A percentile compares a stretch with the other conserved stretches of the same genome.
Conservation (phyloP, 495 filamentous ascomycete species). For the Hypoxylon trugodes region DNA sequence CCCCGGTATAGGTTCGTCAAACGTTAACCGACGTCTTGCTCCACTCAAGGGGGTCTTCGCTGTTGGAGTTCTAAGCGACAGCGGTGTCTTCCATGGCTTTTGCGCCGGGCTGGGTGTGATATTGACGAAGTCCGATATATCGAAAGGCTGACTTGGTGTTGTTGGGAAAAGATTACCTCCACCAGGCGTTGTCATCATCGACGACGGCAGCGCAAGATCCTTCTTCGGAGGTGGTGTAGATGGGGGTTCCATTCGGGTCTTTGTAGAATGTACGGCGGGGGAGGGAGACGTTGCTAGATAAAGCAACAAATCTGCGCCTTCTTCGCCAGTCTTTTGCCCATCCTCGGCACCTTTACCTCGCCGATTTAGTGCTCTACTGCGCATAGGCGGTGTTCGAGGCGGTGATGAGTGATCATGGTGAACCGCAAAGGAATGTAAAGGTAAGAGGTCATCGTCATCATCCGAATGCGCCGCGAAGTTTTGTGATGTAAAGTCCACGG, state of each 20-base stretch:
- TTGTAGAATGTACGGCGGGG: slow-evolving; percentile 63
- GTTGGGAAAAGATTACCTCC: slow-evolving; percentile 67
- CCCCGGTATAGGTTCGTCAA: slow-evolving; percentile 49
- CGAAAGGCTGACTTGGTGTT: slow-evolving; percentile 76
- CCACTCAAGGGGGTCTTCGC: slow-evolving; percentile 54
- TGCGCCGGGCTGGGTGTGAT: slow-evolving; percentile 96
- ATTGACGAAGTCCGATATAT: slow-evolving; percentile 97
- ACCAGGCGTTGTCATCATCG: slow-evolving; percentile 88
- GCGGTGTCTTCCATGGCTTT: slow-evolving; percentile 79
- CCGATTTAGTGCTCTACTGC: slow-evolving; percentile 57
- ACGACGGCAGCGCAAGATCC: slow-evolving; percentile 76
- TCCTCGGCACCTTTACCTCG: slow-evolving; percentile 44
- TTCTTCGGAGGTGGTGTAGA: slow-evolving; percentile 87
- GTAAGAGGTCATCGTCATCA: slow-evolving; percentile 81
- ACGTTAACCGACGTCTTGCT: slow-evolving; percentile 53
- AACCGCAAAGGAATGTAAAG: slow-evolving; percentile 74
- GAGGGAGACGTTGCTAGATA: slow-evolving; percentile 94
- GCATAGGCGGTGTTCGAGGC: slow-evolving; percentile 81
- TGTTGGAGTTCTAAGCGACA: slow-evolving; percentile 45
- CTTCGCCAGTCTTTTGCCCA: slow-evolving; percentile 66
- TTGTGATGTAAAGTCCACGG: slow-evolving; percentile 70
- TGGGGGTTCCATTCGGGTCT: slow-evolving; percentile 69
- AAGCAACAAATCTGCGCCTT: slow-evolving; percentile 89
- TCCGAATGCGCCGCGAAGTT: slow-evolving; percentile 72
- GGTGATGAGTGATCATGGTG: slow-evolving; percentile 71